Conservation (phyloP, 768 basidiomycete genomes). For the Lepiota brunneoincarnata region DNA sequence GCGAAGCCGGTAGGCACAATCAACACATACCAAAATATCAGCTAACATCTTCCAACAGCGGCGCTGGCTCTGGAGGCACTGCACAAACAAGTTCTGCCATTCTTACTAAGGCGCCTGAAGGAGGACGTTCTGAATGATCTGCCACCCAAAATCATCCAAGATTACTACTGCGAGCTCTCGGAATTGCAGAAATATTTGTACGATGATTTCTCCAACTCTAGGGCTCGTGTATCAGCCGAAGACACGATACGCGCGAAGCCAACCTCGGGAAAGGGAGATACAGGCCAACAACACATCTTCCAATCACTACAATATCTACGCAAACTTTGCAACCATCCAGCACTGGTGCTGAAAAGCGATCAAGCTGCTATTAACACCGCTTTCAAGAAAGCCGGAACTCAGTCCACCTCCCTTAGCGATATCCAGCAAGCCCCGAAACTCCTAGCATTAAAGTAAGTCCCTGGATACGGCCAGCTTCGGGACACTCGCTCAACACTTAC, state of each 20-base stretch:
- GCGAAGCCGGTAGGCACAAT: conserved; percentile 78
- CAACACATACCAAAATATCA: neutral
- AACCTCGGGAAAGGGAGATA: conserved; percentile 32
- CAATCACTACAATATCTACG: conserved; percentile 95
- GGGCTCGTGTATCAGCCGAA: conserved; percentile 61
- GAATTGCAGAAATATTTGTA: conserved; percentile 92
- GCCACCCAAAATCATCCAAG: conserved; percentile 99
- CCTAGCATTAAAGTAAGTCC: conserved; percentile 77
- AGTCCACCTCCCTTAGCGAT: conserved; percentile 55
- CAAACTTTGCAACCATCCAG: conserved; percentile 97
- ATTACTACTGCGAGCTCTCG: conserved; percentile 97
- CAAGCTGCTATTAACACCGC: conserved; percentile 54
- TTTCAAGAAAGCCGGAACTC: conserved; percentile 52
- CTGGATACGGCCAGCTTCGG: neutral
- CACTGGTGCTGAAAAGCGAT: conserved; percentile 81
- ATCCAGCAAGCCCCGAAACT: conserved; percentile 94
- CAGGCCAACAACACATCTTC: conserved; percentile 86
- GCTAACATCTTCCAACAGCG: conserved; percentile 44
- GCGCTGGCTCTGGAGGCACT: conserved; percentile 92
- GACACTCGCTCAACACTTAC: neutral
- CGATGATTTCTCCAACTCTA: conserved; percentile 87
- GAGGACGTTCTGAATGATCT: conserved; percentile 95
- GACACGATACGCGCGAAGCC: conserved; percentile 54
- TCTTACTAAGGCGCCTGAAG: conserved; percentile 92
- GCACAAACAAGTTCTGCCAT: conserved; percentile 99